These are phyloP conservation scores for Saccharomyces hybrid DNA, from an alignment of 1,139 yeast species.

Conservation along the genomic window DNA sequence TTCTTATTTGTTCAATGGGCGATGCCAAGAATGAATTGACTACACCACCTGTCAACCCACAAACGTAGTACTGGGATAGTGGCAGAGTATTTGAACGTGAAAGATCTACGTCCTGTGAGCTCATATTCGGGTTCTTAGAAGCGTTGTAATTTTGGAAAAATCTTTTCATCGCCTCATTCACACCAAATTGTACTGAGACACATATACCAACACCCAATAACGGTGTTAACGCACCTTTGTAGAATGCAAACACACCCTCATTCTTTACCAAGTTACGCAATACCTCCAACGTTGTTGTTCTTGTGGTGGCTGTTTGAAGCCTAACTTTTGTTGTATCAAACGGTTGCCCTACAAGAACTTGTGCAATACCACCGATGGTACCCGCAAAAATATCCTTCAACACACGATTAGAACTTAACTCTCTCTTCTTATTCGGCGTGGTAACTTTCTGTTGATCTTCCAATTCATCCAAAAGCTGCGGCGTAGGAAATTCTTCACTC, in stretches of 20 bases:
- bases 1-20: constrained; percentile 91
- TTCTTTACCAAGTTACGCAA: constrained; percentile 57
- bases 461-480: constrained; percentile 9
- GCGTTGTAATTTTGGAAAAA: constrained; percentile 34
- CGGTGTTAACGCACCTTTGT: constrained; percentile 84
- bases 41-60: constrained; percentile 86
- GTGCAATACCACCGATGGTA: constrained; percentile 85
- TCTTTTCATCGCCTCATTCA: constrained; percentile 90
- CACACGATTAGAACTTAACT: constrained; percentile 11
- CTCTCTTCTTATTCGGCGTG: background rate
- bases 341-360: constrained; percentile 85
- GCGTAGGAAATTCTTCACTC: constrained; percentile 12
- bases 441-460: constrained; percentile 7
- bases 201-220: constrained; percentile 91
- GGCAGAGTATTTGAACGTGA: constrained; percentile 32
- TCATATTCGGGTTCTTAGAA: constrained; percentile 27
- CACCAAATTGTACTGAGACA: constrained; percentile 80
- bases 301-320: constrained; percentile 69
- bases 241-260: constrained; percentile 77
- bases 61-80: constrained; percentile 56
- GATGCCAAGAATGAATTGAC: constrained; percentile 83
- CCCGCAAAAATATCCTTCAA: constrained; percentile 66
- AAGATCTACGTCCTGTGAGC: background rate
- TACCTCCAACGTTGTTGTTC: constrained; percentile 66
- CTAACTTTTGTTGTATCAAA: constrained; percentile 87